A percentile compares a stretch with the other conserved stretches of the same genome.
Evolutionary conservation across 2,329 filamentous ascomycete species (phyloP).

Genomic region (Paraphoma chrysanthemicola): DNA sequence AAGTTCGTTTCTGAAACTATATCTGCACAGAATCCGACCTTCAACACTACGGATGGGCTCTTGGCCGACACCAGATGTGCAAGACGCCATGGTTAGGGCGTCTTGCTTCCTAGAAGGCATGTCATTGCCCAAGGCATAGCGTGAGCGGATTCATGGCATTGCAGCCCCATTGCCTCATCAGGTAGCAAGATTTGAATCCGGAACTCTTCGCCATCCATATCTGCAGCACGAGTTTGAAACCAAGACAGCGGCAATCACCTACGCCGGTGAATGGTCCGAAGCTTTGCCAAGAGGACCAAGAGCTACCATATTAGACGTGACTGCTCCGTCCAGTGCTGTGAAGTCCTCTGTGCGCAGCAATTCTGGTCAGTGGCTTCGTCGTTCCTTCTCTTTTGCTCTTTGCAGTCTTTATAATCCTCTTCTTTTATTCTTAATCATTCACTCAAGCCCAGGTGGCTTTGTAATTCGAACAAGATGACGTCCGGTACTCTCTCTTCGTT

Average conservation of each 20-base stretch:
- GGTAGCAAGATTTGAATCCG: slow-evolving; percentile 21
- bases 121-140: slow-evolving; percentile 11
- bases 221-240: slow-evolving; percentile 28
- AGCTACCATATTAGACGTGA: slow-evolving; percentile 32
- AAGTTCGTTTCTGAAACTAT: slow-evolving; percentile 36
- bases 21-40: slow-evolving; percentile 25
- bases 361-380: slow-evolving; percentile 39
- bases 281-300: slow-evolving; percentile 9
- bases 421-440: slow-evolving; percentile 31
- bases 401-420: slow-evolving; percentile 20
- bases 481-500: slow-evolving; percentile 46
- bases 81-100: slow-evolving; percentile 17
- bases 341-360: slow-evolving; percentile 33
- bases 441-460: slow-evolving; percentile 43
- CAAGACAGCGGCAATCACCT: slow-evolving; percentile 16
- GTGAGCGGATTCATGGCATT: slow-evolving; percentile 4
- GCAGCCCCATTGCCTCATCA: slow-evolving; percentile 16
- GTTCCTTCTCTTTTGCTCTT: slow-evolving; percentile 32
- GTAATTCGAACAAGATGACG: slow-evolving; percentile 37
- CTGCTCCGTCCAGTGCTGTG: slow-evolving; percentile 13
- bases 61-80: slow-evolving; percentile 33
- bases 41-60: slow-evolving; percentile 24
- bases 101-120: neutral
- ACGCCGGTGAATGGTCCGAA: slow-evolving; percentile 22
- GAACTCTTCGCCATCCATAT: slow-evolving; percentile 18